Conservation (phyloP, 169 alveolate species). For the Cryptosporidium meleagridis region DNA sequence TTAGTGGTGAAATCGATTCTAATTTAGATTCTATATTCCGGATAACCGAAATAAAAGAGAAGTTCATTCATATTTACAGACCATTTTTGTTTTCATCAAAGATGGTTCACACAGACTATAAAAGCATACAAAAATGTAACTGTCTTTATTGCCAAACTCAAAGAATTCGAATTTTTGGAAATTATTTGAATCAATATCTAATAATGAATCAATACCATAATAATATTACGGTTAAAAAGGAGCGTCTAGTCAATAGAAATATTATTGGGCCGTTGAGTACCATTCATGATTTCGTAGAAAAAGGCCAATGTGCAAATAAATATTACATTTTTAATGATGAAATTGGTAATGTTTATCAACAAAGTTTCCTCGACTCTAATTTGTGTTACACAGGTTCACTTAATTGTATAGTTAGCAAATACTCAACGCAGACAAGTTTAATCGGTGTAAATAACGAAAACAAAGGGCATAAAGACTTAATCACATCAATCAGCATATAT, state of each 20-base stretch:
- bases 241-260: neutral
- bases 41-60: constrained; percentile 5
- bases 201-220: neutral
- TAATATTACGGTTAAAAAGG: neutral
- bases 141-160: constrained; percentile 34
- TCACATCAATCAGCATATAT: constrained; percentile 37
- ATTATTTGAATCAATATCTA: constrained; percentile 19
- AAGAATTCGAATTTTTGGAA: constrained; percentile 25
- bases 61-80: neutral
- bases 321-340: constrained; percentile 40
- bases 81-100: neutral
- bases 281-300: neutral
- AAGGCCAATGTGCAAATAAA: neutral
- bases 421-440: neutral
- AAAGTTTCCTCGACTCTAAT: neutral
- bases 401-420: constrained; percentile 13
- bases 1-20: constrained; percentile 8
- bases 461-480: constrained; percentile 18
- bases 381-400: neutral
- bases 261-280: constrained; percentile 23
- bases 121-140: neutral
- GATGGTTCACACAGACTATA: neutral
- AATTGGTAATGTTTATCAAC: constrained; percentile 39
- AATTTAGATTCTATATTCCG: neutral
- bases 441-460: neutral